A percentile compares a stretch with the other conserved stretches of the same genome.
Evolutionary conservation across 1,139 yeast species (phyloP).

Genomic region (Sugiyamaella grinbergsii): DNA sequence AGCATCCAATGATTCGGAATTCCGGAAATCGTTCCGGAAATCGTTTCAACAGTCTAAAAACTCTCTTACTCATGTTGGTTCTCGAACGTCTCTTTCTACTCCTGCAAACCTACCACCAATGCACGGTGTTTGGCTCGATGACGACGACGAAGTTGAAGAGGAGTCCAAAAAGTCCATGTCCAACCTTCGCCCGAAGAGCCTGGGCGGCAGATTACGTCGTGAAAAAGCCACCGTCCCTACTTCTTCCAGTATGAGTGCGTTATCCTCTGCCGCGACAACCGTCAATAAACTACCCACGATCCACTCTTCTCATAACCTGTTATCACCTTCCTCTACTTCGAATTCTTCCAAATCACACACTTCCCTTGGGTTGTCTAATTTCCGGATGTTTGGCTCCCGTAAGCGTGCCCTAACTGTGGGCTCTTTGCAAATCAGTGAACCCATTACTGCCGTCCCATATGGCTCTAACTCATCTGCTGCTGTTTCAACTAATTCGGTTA

Average conservation of each 20-base stretch:
- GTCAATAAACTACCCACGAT: conserved; percentile 14
- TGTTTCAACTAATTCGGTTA: not conserved
- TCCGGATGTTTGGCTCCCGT: conserved; percentile 10
- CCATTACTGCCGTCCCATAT: conserved; percentile 6
- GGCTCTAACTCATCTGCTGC: conserved; percentile 5
- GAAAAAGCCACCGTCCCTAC: conserved; percentile 5
- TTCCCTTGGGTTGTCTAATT: conserved; percentile 12
- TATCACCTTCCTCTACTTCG: not conserved
- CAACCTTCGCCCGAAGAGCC: conserved; percentile 5
- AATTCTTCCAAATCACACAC: conserved; percentile 6
- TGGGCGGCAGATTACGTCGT: conserved; percentile 13
- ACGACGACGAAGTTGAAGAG: conserved; percentile 15
- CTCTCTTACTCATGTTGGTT: conserved; percentile 6
- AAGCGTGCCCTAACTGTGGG: conserved; percentile 11
- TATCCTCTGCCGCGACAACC: not conserved
- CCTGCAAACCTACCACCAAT: conserved; percentile 31
- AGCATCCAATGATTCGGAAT: conserved; percentile 4
- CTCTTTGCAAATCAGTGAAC: conserved; percentile 15
- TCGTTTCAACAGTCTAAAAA: conserved; percentile 5
- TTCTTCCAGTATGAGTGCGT: conserved; percentile 10
- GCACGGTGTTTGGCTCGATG: conserved; percentile 37
- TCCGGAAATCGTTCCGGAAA: conserved; percentile 8
- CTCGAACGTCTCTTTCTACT: conserved; percentile 15
- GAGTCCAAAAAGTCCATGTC: not conserved
- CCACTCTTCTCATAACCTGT: conserved; percentile 3